Conservation (phyloP, 345 rosid genomes). For the Rhodamnia rubescens region DNA sequence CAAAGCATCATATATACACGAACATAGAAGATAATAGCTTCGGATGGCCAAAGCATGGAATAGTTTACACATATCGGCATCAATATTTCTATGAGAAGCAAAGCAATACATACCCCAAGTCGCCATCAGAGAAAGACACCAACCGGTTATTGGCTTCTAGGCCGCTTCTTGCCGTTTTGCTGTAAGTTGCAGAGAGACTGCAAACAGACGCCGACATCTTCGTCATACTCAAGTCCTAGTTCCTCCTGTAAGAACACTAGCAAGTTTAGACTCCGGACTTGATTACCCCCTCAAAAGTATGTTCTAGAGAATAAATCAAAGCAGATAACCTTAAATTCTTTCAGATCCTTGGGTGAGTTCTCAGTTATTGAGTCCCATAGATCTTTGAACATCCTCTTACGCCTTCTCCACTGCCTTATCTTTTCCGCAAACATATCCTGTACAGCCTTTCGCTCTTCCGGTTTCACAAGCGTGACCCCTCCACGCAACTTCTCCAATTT, state of each 20-base stretch:
- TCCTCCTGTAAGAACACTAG: conserved; percentile 53
- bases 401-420: conserved; percentile 74
- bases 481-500: conserved; percentile 54
- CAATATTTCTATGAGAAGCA: not conserved
- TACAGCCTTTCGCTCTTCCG: conserved; percentile 67
- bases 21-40: not conserved
- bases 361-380: conserved; percentile 88
- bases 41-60: not conserved
- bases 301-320: not conserved
- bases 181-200: conserved; percentile 48
- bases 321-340: conserved; percentile 64
- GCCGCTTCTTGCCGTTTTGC: conserved; percentile 48
- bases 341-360: conserved; percentile 66
- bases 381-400: conserved; percentile 91
- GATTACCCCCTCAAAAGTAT: not conserved
- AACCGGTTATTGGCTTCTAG: conserved; percentile 24
- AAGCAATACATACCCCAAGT: not conserved
- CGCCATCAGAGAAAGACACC: not conserved
- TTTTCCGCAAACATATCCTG: conserved; percentile 48
- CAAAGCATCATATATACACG: not conserved
- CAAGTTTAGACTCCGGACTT: conserved; percentile 2
- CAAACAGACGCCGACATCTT: conserved; percentile 64
- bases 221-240: conserved; percentile 83
- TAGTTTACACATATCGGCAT: not conserved
- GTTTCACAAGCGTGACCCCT: conserved; percentile 70